Evolutionary conservation across 148 eudicot species (phyloP).

Genomic region (Salicornia ramosissima): DNA sequence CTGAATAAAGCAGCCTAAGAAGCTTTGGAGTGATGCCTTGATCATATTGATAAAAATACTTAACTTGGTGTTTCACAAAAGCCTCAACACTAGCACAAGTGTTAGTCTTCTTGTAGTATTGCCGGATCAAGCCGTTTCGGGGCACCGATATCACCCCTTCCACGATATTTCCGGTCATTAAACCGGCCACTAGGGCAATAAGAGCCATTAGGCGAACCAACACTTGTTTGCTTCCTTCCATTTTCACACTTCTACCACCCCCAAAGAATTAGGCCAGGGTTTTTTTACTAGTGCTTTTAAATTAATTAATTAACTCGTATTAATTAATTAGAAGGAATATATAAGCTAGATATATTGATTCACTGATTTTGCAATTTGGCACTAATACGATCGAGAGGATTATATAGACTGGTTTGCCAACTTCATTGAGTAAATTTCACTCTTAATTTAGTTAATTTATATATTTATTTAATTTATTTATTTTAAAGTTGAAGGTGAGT

Average conservation of each 20-base stretch:
- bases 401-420: conserved; percentile 10
- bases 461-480: not conserved
- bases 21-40: conserved; percentile 18
- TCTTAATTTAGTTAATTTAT: not conserved
- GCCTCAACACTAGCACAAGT: conserved; percentile 26
- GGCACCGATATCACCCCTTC: conserved; percentile 12
- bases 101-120: conserved; percentile 24
- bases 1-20: conserved; percentile 21
- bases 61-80: conserved; percentile 19
- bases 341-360: not conserved
- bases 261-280: too few relatives aligned
- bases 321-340: too few relatives aligned
- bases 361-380: conserved; percentile 5
- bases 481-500: conserved; percentile 1
- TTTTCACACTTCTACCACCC: conserved; percentile 12
- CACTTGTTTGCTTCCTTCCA: conserved; percentile 5
- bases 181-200: conserved; percentile 16
- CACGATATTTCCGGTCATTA: conserved; percentile 17
- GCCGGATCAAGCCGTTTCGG: not conserved
- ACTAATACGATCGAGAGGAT: not conserved
- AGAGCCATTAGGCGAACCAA: conserved; percentile 5
- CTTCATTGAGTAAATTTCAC: not conserved
- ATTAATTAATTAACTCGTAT: too few relatives aligned
- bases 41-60: conserved; percentile 5
- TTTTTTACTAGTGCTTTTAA: too few relatives aligned